Evolutionary conservation across 495 filamentous ascomycete genomes (phyloP).

Genomic region (Letharia lupina): DNA sequence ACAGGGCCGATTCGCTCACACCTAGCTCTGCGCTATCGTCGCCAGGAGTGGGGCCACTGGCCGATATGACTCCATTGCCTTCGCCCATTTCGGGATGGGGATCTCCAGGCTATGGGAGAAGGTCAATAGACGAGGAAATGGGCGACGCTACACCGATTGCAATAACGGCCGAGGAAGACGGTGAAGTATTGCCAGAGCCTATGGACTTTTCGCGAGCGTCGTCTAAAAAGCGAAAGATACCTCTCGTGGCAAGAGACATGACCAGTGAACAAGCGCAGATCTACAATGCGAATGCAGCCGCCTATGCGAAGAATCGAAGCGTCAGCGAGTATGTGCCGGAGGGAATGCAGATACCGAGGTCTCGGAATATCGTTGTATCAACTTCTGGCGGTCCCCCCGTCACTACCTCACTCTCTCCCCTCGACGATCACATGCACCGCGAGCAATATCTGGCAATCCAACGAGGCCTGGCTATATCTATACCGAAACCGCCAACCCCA

Average conservation of each 20-base stretch:
- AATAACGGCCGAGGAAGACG: background rate
- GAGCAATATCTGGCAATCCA: slow-evolving; percentile 73
- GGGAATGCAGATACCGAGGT: slow-evolving; percentile 52
- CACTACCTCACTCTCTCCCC: slow-evolving; percentile 34
- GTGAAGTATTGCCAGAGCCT: background rate
- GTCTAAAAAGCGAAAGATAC: slow-evolving; percentile 46
- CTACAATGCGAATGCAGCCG: slow-evolving; percentile 30
- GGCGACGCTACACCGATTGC: slow-evolving; percentile 7
- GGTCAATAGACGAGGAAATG: slow-evolving; percentile 45
- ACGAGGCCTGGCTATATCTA: slow-evolving; percentile 54
- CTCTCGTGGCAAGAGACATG: slow-evolving; percentile 22
- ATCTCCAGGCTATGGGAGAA: slow-evolving; percentile 66
- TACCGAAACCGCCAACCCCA: slow-evolving; percentile 63
- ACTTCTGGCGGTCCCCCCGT: slow-evolving; percentile 38
- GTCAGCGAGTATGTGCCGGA: slow-evolving; percentile 81
- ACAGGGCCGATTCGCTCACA: slow-evolving; percentile 48
- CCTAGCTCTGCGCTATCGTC: slow-evolving; percentile 54
- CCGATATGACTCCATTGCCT: slow-evolving; percentile 85
- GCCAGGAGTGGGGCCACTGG: slow-evolving; percentile 72
- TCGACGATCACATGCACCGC: slow-evolving; percentile 52
- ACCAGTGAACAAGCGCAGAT: slow-evolving; percentile 29
- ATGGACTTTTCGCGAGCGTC: slow-evolving; percentile 30
- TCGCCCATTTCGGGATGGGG: slow-evolving; percentile 69
- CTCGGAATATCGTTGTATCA: slow-evolving; percentile 64
- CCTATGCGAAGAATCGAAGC: slow-evolving; percentile 63